These are phyloP conservation scores for Aspergillus cejpii DNA, from an alignment of 2,329 filamentous ascomycete species.

Conservation along the genomic window DNA sequence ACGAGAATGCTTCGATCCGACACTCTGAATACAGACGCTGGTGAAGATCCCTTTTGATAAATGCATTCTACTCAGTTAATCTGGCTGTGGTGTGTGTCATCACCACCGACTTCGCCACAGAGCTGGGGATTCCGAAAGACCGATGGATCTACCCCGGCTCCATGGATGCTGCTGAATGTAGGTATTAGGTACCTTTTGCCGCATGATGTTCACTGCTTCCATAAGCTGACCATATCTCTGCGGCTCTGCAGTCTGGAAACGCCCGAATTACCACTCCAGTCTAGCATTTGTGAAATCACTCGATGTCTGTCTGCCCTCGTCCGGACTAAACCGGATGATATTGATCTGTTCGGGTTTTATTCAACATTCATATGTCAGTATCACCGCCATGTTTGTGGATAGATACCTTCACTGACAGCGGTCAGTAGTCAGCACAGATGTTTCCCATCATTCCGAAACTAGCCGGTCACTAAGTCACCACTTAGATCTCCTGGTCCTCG, in stretches of 20 bases:
- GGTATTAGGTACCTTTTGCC: conserved; percentile 21
- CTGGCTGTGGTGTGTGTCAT: conserved; percentile 55
- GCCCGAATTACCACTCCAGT: conserved; percentile 53
- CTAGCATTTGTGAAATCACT: conserved; percentile 54
- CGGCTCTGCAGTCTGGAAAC: conserved; percentile 51
- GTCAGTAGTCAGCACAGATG: conserved; percentile 51
- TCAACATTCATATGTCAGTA: too few relatives aligned
- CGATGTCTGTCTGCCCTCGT: conserved; percentile 47
- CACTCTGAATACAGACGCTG: too few relatives aligned
- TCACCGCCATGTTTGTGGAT: conserved; percentile 2
- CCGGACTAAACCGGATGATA: conserved; percentile 45
- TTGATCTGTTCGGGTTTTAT: conserved; percentile 60
- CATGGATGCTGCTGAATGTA: conserved; percentile 51
- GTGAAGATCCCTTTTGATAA: conserved; percentile 59
- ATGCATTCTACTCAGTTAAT: conserved; percentile 64
- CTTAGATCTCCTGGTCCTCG: conserved; percentile 48
- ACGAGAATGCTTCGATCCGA: too few relatives aligned
- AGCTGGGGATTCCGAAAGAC: conserved; percentile 49
- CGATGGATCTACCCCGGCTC: conserved; percentile 61
- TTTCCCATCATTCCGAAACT: conserved; percentile 65
- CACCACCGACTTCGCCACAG: conserved; percentile 51
- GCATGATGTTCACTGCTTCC: neutral
- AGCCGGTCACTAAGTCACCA: conserved; percentile 56
- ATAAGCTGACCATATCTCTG: neutral
- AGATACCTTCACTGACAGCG: neutral